phyloP scores from a whole-genome alignment of 371 early-diverging fungal species.

The Syncephalastrum monosporum region DNA sequence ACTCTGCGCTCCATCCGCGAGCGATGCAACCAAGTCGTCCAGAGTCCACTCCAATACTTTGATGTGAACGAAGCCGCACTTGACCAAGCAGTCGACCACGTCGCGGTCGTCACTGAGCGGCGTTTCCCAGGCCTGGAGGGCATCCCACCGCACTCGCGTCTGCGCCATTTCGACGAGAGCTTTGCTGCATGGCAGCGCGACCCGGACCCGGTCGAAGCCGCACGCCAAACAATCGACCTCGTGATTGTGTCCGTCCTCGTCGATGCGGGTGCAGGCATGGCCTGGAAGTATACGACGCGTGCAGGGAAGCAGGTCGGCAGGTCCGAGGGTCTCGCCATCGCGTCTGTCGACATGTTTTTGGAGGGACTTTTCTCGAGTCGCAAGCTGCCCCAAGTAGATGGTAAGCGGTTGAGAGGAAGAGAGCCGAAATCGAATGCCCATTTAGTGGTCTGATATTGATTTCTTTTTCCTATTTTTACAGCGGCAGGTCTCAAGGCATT shows the following conservation, averaged over 20 bases:
- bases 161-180: conserved; percentile 80
- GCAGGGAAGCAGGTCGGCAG: conserved; percentile 50
- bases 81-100: conserved; percentile 61
- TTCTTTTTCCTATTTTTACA: conserved; percentile 9
- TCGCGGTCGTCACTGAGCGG: conserved; percentile 65
- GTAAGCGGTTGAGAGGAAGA: conserved; percentile 25
- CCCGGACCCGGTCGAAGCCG: conserved; percentile 52
- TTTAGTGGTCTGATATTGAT: too few relatives aligned
- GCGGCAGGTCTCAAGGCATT: conserved; percentile 59
- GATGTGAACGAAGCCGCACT: conserved; percentile 65
- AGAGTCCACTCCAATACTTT: conserved; percentile 62
- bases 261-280: conserved; percentile 91
- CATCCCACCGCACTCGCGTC: conserved; percentile 88
- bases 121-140: conserved; percentile 62
- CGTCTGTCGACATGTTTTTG: conserved; percentile 85
- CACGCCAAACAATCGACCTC: conserved; percentile 78
- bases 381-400: conserved; percentile 72
- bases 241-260: conserved; percentile 88
- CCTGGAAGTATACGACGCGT: conserved; percentile 69
- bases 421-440: too few relatives aligned
- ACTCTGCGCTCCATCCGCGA: conserved; percentile 81
- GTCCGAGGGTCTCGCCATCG: conserved; percentile 89
- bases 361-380: conserved; percentile 73
- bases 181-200: conserved; percentile 41
- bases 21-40: conserved; percentile 57